phyloP scores from a whole-genome alignment of 2,329 filamentous ascomycete species.

The Aspergillus phoenicis region DNA sequence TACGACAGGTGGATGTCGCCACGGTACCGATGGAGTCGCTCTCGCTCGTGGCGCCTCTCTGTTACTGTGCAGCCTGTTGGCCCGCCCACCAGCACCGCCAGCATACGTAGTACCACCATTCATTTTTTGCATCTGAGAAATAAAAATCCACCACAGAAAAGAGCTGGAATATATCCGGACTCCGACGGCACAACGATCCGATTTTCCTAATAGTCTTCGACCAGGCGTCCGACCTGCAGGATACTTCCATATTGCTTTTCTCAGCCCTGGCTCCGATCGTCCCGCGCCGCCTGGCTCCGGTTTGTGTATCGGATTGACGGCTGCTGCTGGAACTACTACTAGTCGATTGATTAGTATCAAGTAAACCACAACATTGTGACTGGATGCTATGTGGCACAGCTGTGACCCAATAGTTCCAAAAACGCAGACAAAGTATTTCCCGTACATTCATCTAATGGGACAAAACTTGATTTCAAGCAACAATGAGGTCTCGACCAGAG shows the following conservation, averaged over 20 bases:
- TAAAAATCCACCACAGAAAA: not conserved
- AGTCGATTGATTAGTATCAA: not conserved
- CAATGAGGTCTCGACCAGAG: not conserved
- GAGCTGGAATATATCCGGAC: not conserved
- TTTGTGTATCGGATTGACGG: too few species aligned
- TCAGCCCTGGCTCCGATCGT: not conserved
- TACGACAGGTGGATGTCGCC: conserved; percentile 1
- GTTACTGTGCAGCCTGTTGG: not conserved
- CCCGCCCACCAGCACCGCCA: not conserved
- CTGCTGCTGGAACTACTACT: not conserved
- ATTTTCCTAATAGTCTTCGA: not conserved
- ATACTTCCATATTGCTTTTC: not conserved
- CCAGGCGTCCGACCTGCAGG: not conserved
- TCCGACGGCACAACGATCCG: not conserved
- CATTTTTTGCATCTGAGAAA: not conserved
- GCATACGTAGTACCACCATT: not conserved
- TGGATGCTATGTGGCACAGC: not conserved
- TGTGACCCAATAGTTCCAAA: not conserved
- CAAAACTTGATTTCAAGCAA: not conserved
- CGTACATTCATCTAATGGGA: not conserved
- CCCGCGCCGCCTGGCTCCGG: not conserved
- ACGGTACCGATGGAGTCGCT: not conserved
- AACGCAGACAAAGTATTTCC: not conserved
- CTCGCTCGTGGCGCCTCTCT: not conserved
- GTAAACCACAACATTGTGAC: not conserved